These are phyloP conservation scores for Torulaspora maleeae DNA, from an alignment of 805 yeast species.

Conservation along the genomic window DNA sequence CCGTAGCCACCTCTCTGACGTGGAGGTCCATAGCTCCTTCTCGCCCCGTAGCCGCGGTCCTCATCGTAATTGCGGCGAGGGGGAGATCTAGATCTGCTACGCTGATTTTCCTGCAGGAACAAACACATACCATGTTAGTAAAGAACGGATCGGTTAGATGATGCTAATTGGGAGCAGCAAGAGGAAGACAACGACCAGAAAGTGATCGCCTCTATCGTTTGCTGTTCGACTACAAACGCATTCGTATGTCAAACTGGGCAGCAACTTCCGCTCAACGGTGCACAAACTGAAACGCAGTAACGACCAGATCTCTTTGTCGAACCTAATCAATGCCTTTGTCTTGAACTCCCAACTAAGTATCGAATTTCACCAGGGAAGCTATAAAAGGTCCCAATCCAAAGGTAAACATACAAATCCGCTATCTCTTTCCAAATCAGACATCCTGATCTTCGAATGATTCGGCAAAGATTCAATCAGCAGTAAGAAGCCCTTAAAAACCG, in stretches of 20 bases:
- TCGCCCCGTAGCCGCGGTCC: conserved; percentile 16
- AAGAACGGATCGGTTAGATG: neutral
- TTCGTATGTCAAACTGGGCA: too few relatives aligned
- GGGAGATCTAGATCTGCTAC: conserved; percentile 26
- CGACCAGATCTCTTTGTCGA: too few relatives aligned
- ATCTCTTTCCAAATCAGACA: conserved; percentile 11
- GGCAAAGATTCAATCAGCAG: neutral
- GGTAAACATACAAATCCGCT: conserved; percentile 12
- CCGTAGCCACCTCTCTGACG: conserved; percentile 40
- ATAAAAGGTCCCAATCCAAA: neutral
- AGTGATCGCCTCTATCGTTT: too few relatives aligned
- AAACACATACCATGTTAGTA: conserved; percentile 9
- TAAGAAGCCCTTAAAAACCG: neutral
- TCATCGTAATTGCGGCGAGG: conserved; percentile 13
- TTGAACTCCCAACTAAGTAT: too few relatives aligned
- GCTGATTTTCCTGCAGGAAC: conserved; percentile 7
- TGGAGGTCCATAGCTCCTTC: conserved; percentile 22
- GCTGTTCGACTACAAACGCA: too few relatives aligned
- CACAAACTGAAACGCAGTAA: too few relatives aligned
- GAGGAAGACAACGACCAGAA: conserved; percentile 1
- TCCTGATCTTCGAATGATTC: neutral
- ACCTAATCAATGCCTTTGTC: too few relatives aligned
- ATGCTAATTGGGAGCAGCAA: conserved; percentile 1
- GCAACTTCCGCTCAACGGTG: too few relatives aligned
- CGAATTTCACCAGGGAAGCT: too few relatives aligned